Percentiles rank a stretch among this genome's conserved stretches.
Evolutionary conservation across 2,329 filamentous ascomycete genomes (phyloP).

Genomic region (Cytospora chrysosperma): DNA sequence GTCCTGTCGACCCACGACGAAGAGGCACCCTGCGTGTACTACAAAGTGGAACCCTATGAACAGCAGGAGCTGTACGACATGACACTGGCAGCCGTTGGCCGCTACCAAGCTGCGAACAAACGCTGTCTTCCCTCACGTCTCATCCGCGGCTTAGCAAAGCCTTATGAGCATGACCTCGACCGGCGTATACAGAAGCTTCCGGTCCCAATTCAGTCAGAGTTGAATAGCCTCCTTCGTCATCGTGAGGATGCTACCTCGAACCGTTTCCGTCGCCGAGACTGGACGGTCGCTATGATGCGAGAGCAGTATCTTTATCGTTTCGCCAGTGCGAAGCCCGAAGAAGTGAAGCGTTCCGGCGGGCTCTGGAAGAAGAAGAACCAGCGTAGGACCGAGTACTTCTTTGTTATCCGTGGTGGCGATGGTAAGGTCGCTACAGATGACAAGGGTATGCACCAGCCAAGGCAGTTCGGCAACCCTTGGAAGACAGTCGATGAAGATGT

Average conservation of each 20-base stretch:
- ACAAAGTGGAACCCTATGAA: slow-evolving; percentile 14
- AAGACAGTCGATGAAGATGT: slow-evolving; percentile 26
- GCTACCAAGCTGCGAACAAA: slow-evolving; percentile 27
- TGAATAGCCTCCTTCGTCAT: slow-evolving; percentile 28
- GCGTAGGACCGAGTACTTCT: slow-evolving; percentile 24
- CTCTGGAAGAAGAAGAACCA: slow-evolving; percentile 29
- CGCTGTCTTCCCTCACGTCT: slow-evolving; percentile 27
- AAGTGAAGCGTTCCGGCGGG: slow-evolving; percentile 28
- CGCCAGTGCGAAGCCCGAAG: slow-evolving; percentile 20
- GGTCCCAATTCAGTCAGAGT: slow-evolving; percentile 21
- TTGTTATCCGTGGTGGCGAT: slow-evolving; percentile 28
- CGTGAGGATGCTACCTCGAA: slow-evolving; percentile 27
- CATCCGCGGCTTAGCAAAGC: slow-evolving; percentile 25
- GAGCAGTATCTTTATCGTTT: slow-evolving; percentile 30
- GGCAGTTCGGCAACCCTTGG: slow-evolving; percentile 29
- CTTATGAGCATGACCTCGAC: slow-evolving; percentile 32
- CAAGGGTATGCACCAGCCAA: slow-evolving; percentile 21
- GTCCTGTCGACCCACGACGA: background rate
- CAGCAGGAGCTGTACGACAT: slow-evolving; percentile 29
- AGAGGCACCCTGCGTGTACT: background rate
- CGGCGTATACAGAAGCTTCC: slow-evolving; percentile 28
- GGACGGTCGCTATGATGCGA: slow-evolving; percentile 30
- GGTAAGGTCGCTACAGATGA: slow-evolving; percentile 20
- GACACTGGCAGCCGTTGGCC: slow-evolving; percentile 27
- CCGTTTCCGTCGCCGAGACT: slow-evolving; percentile 28